Conservation (phyloP, 2,329 filamentous ascomycete species). For the Apiospora hydei region DNA sequence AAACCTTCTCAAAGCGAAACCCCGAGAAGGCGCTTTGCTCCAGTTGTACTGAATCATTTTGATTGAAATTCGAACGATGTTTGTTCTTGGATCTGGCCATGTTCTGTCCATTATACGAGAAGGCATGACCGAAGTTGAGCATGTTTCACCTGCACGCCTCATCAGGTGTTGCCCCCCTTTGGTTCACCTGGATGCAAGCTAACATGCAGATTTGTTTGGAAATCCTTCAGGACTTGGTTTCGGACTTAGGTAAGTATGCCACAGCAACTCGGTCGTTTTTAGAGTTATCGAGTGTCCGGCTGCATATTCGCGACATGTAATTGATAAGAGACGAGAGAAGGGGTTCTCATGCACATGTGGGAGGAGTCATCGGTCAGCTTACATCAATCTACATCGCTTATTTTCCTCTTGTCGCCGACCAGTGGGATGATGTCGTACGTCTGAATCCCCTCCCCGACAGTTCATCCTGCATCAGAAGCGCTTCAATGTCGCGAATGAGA, state of each 20-base stretch:
- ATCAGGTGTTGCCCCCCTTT: not conserved
- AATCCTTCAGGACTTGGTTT: slow-evolving; percentile 3
- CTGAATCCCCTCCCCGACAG: not conserved
- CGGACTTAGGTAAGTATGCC: not conserved
- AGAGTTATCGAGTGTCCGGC: not conserved
- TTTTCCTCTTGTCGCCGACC: not conserved
- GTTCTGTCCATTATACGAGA: not conserved
- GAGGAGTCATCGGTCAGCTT: slow-evolving; percentile 1
- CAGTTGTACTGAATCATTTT: slow-evolving; percentile 3
- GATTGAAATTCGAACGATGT: slow-evolving; percentile 4
- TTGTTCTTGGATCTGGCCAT: not conserved
- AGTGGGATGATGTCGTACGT: slow-evolving; percentile 19
- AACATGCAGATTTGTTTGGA: not conserved
- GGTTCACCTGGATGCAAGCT: not conserved
- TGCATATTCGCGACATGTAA: not conserved
- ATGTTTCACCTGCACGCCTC: not conserved
- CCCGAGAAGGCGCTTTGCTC: slow-evolving; percentile 1
- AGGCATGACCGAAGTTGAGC: not conserved
- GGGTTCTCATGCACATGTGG: not conserved
- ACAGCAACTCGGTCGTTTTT: not conserved
- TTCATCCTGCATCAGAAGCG: slow-evolving; percentile 7
- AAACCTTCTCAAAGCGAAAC: slow-evolving; percentile 11
- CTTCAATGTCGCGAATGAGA: not conserved
- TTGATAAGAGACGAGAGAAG: not conserved
- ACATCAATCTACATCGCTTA: slow-evolving; percentile 10